phyloP scores from a whole-genome alignment of 139 green algal species.

The Asterochloris erici region DNA sequence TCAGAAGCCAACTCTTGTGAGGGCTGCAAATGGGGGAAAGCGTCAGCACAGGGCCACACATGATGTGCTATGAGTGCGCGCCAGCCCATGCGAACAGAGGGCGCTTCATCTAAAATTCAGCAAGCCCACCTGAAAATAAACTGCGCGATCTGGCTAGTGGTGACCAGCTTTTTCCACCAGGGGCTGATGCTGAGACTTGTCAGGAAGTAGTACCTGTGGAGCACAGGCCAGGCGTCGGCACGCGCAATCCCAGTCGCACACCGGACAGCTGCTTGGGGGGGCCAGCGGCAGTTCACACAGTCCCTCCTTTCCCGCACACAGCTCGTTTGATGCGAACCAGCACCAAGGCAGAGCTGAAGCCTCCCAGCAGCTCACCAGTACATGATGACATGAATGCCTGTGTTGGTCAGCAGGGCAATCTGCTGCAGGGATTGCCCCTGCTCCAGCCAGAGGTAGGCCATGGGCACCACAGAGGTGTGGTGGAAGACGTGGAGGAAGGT shows the following conservation, averaged over 20 bases:
- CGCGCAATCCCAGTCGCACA: neutral
- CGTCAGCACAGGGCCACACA: neutral
- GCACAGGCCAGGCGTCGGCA: neutral
- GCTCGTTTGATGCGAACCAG: neutral
- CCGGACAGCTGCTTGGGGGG: neutral
- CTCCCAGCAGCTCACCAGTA: slow-evolving; percentile 22
- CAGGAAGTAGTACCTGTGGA: slow-evolving; percentile 27
- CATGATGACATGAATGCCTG: slow-evolving; percentile 52
- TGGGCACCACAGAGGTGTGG: slow-evolving; percentile 38
- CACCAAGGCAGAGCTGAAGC: neutral
- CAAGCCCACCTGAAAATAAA: slow-evolving; percentile 38
- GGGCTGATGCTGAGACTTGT: slow-evolving; percentile 9
- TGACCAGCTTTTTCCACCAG: slow-evolving; percentile 29
- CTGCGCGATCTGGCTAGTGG: slow-evolving; percentile 34
- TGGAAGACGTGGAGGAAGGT: slow-evolving; percentile 41
- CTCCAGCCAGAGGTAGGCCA: slow-evolving; percentile 51
- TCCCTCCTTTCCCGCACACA: no score
- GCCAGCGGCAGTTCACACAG: no score
- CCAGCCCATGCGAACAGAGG: neutral
- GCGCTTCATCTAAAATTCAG: no score
- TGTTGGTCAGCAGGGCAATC: slow-evolving; percentile 48
- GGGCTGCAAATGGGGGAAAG: neutral
- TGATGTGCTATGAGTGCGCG: neutral
- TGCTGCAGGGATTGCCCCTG: slow-evolving; percentile 34
- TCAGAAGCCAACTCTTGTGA: neutral